Conservation (phyloP, 1,284 basidiomycete species). For the Sparassis latifolia region DNA sequence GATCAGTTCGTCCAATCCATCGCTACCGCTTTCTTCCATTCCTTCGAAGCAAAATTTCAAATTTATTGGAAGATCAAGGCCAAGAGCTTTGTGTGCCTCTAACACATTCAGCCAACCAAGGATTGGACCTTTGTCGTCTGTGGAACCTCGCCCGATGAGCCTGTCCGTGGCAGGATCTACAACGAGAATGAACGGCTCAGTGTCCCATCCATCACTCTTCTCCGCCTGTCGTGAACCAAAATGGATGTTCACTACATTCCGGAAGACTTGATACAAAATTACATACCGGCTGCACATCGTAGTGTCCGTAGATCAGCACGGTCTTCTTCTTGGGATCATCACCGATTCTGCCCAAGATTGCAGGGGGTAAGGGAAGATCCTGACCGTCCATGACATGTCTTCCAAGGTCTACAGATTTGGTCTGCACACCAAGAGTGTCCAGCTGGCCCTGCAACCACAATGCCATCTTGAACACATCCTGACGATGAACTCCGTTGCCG, state of each 20-base stretch:
- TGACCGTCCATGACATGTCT: constrained; percentile 78
- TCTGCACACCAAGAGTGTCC: constrained; percentile 68
- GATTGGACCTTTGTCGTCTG: constrained; percentile 91
- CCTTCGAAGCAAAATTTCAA: constrained; percentile 94
- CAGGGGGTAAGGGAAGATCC: constrained; percentile 78
- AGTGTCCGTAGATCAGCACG: constrained; percentile 88
- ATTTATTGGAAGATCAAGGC: constrained; percentile 88
- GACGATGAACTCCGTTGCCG: constrained; percentile 58
- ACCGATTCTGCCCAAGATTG: constrained; percentile 81
- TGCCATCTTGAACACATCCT: constrained; percentile 80
- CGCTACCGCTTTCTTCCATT: constrained; percentile 96
- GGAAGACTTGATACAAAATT: neutral
- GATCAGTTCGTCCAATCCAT: constrained; percentile 90
- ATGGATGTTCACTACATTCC: neutral
- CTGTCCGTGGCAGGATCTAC: constrained; percentile 61
- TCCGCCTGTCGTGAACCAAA: constrained; percentile 37
- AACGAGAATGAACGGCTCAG: constrained; percentile 83
- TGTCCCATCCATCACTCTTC: constrained; percentile 85
- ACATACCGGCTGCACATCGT: constrained; percentile 76
- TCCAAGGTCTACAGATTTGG: constrained; percentile 70
- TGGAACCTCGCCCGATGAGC: constrained; percentile 84
- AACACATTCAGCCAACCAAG: constrained; percentile 94
- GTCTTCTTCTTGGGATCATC: constrained; percentile 86
- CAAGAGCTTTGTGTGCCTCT: constrained; percentile 75
- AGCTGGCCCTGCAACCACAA: constrained; percentile 73